Conservation (phyloP, 352 stramenopile species). For the Pythium graminicola region DNA sequence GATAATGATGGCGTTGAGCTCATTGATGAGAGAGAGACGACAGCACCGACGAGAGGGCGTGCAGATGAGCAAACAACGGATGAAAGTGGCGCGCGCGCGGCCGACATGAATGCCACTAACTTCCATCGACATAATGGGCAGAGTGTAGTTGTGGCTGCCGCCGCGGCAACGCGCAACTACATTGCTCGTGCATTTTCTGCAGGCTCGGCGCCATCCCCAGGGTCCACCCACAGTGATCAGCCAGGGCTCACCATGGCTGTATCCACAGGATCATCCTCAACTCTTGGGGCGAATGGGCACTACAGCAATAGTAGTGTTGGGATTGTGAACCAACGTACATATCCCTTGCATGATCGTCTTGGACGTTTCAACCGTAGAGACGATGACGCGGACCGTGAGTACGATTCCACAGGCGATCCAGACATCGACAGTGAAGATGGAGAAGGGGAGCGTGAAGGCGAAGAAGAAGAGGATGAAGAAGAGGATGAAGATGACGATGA, state of each 20-base stretch:
- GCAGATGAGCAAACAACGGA: background rate
- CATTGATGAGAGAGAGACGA: background rate
- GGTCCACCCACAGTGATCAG: constrained; percentile 17
- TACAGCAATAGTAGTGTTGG: background rate
- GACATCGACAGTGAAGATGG: constrained; percentile 26
- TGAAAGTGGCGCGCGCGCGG: too few species aligned
- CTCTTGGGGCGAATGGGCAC: constrained; percentile 1
- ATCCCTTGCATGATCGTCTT: constrained; percentile 2
- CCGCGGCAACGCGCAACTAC: constrained; percentile 13
- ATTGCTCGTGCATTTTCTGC: constrained; percentile 5
- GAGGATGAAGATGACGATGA: constrained; percentile 30
- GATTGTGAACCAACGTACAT: background rate
- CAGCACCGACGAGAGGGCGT: background rate
- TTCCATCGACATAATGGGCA: constrained; percentile 3
- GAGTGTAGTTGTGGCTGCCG: constrained; percentile 4
- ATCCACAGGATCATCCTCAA: constrained; percentile 2
- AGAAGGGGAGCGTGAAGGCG: constrained; percentile 30
- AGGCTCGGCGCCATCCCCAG: constrained; percentile 5
- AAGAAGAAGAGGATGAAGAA: constrained; percentile 36
- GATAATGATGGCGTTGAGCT: constrained; percentile 2
- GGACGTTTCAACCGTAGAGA: constrained; percentile 3
- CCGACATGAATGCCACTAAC: too few species aligned
- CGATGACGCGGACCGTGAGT: constrained; percentile 6
- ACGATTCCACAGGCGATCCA: constrained; percentile 16
- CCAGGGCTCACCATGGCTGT: constrained; percentile 18